phyloP scores from a whole-genome alignment of 2,329 filamentous ascomycete species.

The Paraconiothyrium sp. region DNA sequence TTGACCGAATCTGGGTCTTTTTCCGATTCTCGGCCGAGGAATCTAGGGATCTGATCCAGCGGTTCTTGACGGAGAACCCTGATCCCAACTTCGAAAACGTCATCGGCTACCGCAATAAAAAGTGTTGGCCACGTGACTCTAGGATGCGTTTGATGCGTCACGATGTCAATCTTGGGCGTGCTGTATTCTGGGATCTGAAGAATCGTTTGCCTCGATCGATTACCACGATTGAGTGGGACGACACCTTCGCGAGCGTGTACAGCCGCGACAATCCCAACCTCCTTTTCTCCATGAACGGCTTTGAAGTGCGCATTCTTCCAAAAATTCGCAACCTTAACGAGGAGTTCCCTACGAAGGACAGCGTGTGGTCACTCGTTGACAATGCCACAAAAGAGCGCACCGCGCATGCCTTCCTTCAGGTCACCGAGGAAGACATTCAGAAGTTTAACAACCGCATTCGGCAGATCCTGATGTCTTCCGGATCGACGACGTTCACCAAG shows the following conservation, averaged over 20 bases:
- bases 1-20: slow-evolving; percentile 99
- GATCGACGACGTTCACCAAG: slow-evolving; percentile 99
- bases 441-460: slow-evolving; percentile 99
- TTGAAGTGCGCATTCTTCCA: slow-evolving; percentile 94
- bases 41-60: slow-evolving; percentile 93
- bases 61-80: slow-evolving; percentile 96
- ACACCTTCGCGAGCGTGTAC: slow-evolving; percentile 98
- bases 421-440: slow-evolving; percentile 96
- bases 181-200: slow-evolving; percentile 99
- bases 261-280: slow-evolving; percentile 97
- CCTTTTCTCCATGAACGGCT: slow-evolving; percentile 97
- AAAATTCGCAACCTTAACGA: slow-evolving; percentile 96
- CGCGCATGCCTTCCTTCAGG: slow-evolving; percentile 95
- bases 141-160: slow-evolving; percentile 98
- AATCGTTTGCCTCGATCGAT: slow-evolving; percentile 93
- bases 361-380: slow-evolving; percentile 96
- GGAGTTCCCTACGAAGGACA: slow-evolving; percentile 97
- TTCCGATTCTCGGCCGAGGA: slow-evolving; percentile 93
- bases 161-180: slow-evolving; percentile 95
- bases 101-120: slow-evolving; percentile 99
- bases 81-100: slow-evolving; percentile 99
- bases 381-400: slow-evolving; percentile 97
- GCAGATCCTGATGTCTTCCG: slow-evolving; percentile 98
- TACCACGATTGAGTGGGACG: slow-evolving; percentile 98
- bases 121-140: slow-evolving; percentile 98